Base-by-base conservation (phyloP, 139 green algal species). In the Chlorella vulgaris region DNA sequence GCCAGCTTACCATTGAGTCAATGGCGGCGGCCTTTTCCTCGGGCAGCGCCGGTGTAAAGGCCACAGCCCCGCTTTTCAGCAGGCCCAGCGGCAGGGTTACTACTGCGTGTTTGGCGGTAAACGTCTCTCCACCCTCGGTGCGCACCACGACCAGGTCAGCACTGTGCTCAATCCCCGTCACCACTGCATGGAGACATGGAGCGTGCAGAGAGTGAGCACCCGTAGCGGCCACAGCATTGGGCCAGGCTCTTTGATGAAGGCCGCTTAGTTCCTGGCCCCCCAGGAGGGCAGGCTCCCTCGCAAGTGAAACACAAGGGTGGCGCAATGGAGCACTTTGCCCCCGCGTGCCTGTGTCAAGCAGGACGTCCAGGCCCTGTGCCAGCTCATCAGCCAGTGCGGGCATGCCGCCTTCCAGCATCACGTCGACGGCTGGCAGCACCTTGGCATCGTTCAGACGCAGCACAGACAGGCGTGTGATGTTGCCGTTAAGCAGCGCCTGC, bases 41-140 rank as follows among this genome's bases (percentile, higher is more conserved):
- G 0, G 87, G 87, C 67, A 97, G 87, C 6, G 84, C 47, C 3
- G 93, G 93, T 0, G 58, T 50, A 69, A 95, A 96, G 18, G n/a
- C 42, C 28, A 94, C 85, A 4, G 53, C 63, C 1, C 73, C 73
- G 1, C 47, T 38, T 76, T 93, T 90, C 8, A 94, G 76, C 66
- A 91, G 84, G 0, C 89, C 90, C 67, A 94, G 73, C 1, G 91
- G 86, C 7, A 89, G 63, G 7, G 92, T 95, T n/a, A 96, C 77
- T 3, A 96, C 68, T 19, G 85, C 89, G 28, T 90, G 86, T 3
- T 85, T 75, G 1, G 82, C 87, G 2, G 13, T n/a, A 26, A 88
- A 86, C 35, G 28, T 38, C 47, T 70, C 33, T 4, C 74, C 87
- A 67, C 66, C 70, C 10, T 43, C 66, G 33, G 60, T 73, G 35